These are phyloP conservation scores for Theileria orientalis DNA, from an alignment of 169 alveolate genomes.

Conservation along the genomic window DNA sequence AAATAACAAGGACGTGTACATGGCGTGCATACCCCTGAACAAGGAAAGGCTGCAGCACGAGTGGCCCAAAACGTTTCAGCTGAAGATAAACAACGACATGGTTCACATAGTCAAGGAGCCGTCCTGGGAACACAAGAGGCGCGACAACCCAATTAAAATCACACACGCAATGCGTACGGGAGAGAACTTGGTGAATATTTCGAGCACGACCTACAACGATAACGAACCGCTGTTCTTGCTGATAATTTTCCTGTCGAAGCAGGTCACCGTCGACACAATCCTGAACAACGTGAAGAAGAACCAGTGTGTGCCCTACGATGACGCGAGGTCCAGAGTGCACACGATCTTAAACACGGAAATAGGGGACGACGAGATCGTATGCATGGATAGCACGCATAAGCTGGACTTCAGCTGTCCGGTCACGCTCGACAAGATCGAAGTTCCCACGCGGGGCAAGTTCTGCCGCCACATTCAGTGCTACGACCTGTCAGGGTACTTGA, in stretches of 20 bases:
- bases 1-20: conserved; percentile 67
- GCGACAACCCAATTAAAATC: conserved; percentile 81
- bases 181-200: conserved; percentile 68
- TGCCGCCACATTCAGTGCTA: conserved; percentile 91
- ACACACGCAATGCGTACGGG: conserved; percentile 78
- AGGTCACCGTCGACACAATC: conserved; percentile 71
- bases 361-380: conserved; percentile 81
- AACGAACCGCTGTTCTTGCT: conserved; percentile 67
- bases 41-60: conserved; percentile 64
- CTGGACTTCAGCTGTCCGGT: conserved; percentile 80
- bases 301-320: conserved; percentile 54
- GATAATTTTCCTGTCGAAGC: conserved; percentile 70
- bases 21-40: conserved; percentile 50
- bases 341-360: conserved; percentile 33
- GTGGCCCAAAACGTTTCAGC: conserved; percentile 77
- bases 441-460: conserved; percentile 87
- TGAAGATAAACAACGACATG: conserved; percentile 69
- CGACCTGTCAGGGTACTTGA: conserved; percentile 84
- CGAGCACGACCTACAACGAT: conserved; percentile 70
- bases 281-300: conserved; percentile 59
- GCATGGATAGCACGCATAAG: conserved; percentile 76
- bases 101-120: conserved; percentile 79
- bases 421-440: conserved; percentile 79
- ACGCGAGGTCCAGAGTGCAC: conserved; percentile 59
- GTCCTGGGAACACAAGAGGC: conserved; percentile 82